phyloP scores from a whole-genome alignment of 495 filamentous ascomycete species.

The Aspergillus asperescens region DNA sequence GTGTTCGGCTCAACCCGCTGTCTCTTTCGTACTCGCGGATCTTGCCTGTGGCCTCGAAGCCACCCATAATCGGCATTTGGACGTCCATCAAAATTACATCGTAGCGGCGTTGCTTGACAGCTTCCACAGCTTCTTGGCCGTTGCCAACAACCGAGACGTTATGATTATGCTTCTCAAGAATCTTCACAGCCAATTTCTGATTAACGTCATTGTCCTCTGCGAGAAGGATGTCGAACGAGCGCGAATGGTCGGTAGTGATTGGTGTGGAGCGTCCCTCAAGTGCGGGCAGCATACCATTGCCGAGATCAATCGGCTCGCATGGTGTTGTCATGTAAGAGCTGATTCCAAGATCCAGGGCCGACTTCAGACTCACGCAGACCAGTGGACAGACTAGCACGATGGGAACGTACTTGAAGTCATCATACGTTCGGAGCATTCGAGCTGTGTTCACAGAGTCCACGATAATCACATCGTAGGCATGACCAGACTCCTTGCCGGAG shows the following conservation, averaged over 20 bases:
- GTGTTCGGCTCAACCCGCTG: conserved; percentile 68
- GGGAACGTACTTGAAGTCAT: conserved; percentile 96
- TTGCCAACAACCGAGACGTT: conserved; percentile 95
- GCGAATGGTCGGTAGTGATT: conserved; percentile 86
- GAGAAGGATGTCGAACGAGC: conserved; percentile 91
- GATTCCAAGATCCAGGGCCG: conserved; percentile 91
- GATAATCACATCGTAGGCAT: conserved; percentile 91
- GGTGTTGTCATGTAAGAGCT: conserved; percentile 99
- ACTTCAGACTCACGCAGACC: conserved; percentile 89
- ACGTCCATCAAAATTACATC: conserved; percentile 99
- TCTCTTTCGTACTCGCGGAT: conserved; percentile 92
- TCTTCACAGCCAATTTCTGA: conserved; percentile 92
- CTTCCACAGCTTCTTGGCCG: conserved; percentile 84
- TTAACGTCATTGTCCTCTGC: conserved; percentile 99
- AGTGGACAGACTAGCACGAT: conserved; percentile 89
- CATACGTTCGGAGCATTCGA: conserved; percentile 72
- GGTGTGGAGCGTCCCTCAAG: conserved; percentile 91
- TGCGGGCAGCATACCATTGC: conserved; percentile 97
- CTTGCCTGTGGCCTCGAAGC: conserved; percentile 95
- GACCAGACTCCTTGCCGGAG: conserved; percentile 52
- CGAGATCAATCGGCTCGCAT: conserved; percentile 89
- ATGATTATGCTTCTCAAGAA: conserved; percentile 96
- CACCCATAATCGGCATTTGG: conserved; percentile 99
- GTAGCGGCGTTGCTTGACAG: conserved; percentile 81
- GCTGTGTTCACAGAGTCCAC: conserved; percentile 93